phyloP scores from a whole-genome alignment of 1,284 basidiomycete species.

The Singerocomus rubriflavus region DNA sequence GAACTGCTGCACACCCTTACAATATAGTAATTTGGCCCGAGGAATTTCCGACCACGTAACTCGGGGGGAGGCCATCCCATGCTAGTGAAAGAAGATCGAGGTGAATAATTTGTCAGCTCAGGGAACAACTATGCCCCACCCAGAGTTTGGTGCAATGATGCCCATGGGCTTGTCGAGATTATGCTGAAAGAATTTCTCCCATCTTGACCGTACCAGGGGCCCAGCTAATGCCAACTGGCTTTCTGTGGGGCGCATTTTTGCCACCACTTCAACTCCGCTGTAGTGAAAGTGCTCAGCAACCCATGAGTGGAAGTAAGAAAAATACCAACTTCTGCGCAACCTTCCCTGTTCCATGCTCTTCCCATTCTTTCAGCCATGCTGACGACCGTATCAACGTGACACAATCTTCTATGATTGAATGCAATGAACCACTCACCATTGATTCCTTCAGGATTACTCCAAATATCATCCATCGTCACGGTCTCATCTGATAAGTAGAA shows the following conservation, averaged over 20 bases:
- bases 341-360: constrained; percentile 42
- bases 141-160: constrained; percentile 12
- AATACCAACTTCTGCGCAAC: constrained; percentile 48
- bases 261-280: constrained; percentile 38
- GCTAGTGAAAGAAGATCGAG: constrained; percentile 7
- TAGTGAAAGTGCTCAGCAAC: background rate
- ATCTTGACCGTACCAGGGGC: constrained; percentile 14
- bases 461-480: constrained; percentile 22
- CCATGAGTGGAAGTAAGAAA: background rate
- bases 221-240: constrained; percentile 37
- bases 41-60: constrained; percentile 6
- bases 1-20: constrained; percentile 8
- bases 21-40: constrained; percentile 10
- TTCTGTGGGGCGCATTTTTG: constrained; percentile 39
- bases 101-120: background rate
- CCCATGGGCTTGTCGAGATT: constrained; percentile 24
- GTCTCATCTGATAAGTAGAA: constrained; percentile 40
- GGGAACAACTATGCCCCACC: constrained; percentile 8
- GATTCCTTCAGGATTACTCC: constrained; percentile 32
- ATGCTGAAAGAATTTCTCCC: constrained; percentile 31
- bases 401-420: background rate
- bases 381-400: background rate
- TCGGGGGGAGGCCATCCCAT: background rate
- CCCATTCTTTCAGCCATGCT: constrained; percentile 45
- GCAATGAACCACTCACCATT: constrained; percentile 28